Conservation (phyloP, 768 basidiomycete genomes). For the Boletus sp. region DNA sequence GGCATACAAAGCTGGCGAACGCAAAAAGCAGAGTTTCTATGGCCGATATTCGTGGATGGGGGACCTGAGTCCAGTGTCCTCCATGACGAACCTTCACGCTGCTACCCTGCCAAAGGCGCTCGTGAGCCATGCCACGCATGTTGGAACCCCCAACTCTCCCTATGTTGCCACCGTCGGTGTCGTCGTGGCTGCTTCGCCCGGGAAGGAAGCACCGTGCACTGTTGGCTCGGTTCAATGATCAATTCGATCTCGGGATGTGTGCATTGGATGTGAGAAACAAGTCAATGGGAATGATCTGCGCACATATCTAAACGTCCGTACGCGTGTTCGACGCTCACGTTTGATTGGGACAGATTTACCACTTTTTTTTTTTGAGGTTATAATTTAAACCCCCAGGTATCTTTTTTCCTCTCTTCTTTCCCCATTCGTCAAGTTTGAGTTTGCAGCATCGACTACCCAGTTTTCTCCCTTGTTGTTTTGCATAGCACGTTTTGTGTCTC, state of each 20-base stretch:
- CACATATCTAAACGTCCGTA: not conserved
- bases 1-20: conserved; percentile 30
- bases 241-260: not conserved
- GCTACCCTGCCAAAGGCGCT: conserved; percentile 20
- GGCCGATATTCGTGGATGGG: conserved; percentile 29
- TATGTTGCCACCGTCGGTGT: conserved; percentile 7
- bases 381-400: conserved; percentile 5
- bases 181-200: conserved; percentile 2
- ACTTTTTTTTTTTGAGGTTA: not conserved
- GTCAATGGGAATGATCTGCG: not conserved
- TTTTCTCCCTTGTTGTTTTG: conserved; percentile 24
- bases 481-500: conserved; percentile 13
- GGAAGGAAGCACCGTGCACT: not conserved
- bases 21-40: conserved; percentile 34
- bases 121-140: conserved; percentile 2
- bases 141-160: conserved; percentile 1
- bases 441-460: conserved; percentile 4
- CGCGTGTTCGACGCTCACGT: not conserved
- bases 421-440: not conserved
- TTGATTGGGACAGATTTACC: not conserved
- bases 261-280: not conserved
- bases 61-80: conserved; percentile 24
- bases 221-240: conserved; percentile 20
- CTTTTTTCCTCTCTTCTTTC: not conserved
- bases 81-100: conserved; percentile 14